These are phyloP conservation scores for Nannochloropsis oceanica DNA, from an alignment of 108 stramenopile species.

Conservation along the genomic window DNA sequence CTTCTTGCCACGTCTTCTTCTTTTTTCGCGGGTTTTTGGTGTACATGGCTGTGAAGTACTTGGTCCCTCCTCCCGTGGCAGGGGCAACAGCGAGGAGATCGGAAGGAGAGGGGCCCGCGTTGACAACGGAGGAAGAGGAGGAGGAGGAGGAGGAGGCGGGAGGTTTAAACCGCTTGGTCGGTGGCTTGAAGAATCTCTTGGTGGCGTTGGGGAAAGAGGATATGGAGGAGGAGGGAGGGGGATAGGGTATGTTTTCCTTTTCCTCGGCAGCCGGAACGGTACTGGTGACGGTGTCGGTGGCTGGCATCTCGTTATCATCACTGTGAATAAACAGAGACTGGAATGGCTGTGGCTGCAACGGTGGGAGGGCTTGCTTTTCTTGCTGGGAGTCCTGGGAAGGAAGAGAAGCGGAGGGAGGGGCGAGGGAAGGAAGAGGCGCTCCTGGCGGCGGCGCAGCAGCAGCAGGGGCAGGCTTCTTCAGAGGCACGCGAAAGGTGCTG, in stretches of 20 bases:
- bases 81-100: neutral
- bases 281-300: too few species aligned
- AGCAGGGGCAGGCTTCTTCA: neutral
- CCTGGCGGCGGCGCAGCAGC: neutral
- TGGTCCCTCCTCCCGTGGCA: neutral
- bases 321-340: too few species aligned
- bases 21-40: slow-evolving; percentile 13
- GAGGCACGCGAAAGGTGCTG: neutral
- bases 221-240: neutral
- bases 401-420: neutral
- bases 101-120: neutral
- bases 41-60: slow-evolving; percentile 6
- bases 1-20: slow-evolving; percentile 12
- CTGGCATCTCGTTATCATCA: too few species aligned
- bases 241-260: too few species aligned
- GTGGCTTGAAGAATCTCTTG: too few species aligned
- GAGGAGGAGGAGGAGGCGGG: neutral
- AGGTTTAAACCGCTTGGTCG: neutral
- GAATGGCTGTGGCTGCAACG: too few species aligned
- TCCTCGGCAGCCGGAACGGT: too few species aligned
- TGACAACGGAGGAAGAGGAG: neutral
- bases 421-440: neutral
- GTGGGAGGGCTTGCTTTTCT: too few species aligned
- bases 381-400: too few species aligned
- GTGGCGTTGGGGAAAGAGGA: too few species aligned